Percentiles rank a stretch among this genome's conserved stretches.
Evolutionary conservation across 805 yeast species (phyloP).

Genomic region (Candida jianshihensis): DNA sequence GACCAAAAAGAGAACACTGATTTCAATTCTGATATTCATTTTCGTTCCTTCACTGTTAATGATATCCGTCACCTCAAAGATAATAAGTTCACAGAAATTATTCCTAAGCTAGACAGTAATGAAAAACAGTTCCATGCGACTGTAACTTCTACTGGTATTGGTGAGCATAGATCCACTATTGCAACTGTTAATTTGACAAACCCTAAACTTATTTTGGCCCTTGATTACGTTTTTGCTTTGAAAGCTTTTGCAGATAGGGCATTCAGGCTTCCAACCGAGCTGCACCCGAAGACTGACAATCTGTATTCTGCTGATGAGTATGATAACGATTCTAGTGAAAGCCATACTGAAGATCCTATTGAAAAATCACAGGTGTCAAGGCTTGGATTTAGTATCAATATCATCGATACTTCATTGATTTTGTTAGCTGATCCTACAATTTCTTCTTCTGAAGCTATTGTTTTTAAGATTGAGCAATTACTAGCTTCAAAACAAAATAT

Average conservation of each 20-base stretch:
- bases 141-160: slow-evolving; percentile 36
- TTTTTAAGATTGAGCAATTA: slow-evolving; percentile 79
- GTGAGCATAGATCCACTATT: slow-evolving; percentile 35
- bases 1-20: slow-evolving; percentile 46
- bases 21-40: slow-evolving; percentile 51
- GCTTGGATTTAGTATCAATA: slow-evolving; percentile 54
- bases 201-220: slow-evolving; percentile 74
- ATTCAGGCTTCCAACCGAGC: slow-evolving; percentile 17
- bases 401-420: slow-evolving; percentile 71
- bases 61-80: slow-evolving; percentile 60
- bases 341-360: slow-evolving; percentile 8
- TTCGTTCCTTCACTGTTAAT: slow-evolving; percentile 68
- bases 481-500: slow-evolving; percentile 63
- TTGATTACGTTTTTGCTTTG: slow-evolving; percentile 78
- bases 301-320: slow-evolving; percentile 6
- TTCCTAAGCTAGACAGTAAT: slow-evolving; percentile 60
- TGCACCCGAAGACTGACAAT: background rate
- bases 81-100: slow-evolving; percentile 72
- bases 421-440: slow-evolving; percentile 74
- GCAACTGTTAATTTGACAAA: slow-evolving; percentile 64
- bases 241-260: slow-evolving; percentile 55
- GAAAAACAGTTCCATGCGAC: slow-evolving; percentile 67
- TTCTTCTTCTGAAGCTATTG: slow-evolving; percentile 75
- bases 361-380: slow-evolving; percentile 10
- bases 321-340: slow-evolving; percentile 9